phyloP scores from a whole-genome alignment of 2,329 filamentous ascomycete species.

The Aspergillus phoenicis region DNA sequence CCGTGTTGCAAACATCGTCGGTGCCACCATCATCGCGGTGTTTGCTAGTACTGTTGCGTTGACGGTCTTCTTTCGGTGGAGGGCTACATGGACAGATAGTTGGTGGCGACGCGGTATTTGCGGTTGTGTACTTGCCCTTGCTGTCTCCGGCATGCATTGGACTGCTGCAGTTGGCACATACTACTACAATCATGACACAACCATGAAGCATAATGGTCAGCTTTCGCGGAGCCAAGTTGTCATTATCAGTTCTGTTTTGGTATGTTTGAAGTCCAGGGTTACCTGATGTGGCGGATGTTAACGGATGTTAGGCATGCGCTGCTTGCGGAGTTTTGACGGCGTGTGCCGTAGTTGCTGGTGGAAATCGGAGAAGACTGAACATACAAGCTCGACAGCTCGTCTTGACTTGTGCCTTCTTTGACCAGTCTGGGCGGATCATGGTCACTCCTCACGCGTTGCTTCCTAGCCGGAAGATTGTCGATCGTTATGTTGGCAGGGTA shows the following conservation, averaged over 20 bases:
- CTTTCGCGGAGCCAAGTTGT: conserved; percentile 67
- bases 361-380: conserved; percentile 56
- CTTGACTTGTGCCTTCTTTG: conserved; percentile 48
- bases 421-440: conserved; percentile 48
- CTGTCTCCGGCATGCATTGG: conserved; percentile 88
- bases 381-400: conserved; percentile 64
- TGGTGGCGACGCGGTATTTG: conserved; percentile 74
- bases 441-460: conserved; percentile 49
- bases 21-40: conserved; percentile 71
- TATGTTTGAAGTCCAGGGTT: conserved; percentile 42
- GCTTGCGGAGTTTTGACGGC: conserved; percentile 63
- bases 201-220: conserved; percentile 41
- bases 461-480: conserved; percentile 69
- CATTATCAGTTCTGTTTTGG: conserved; percentile 72
- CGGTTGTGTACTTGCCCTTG: conserved; percentile 68
- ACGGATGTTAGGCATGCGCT: conserved; percentile 56
- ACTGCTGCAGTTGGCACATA: conserved; percentile 71
- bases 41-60: conserved; percentile 71
- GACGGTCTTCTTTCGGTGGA: conserved; percentile 75
- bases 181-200: conserved; percentile 61
- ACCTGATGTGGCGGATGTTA: conserved; percentile 3
- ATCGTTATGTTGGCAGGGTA: conserved; percentile 70
- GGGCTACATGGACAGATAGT: conserved; percentile 73
- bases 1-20: conserved; percentile 61
- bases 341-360: conserved; percentile 58